Evolutionary conservation across 1,284 basidiomycete genomes (phyloP).

Genomic region (Stereum hirsutum): DNA sequence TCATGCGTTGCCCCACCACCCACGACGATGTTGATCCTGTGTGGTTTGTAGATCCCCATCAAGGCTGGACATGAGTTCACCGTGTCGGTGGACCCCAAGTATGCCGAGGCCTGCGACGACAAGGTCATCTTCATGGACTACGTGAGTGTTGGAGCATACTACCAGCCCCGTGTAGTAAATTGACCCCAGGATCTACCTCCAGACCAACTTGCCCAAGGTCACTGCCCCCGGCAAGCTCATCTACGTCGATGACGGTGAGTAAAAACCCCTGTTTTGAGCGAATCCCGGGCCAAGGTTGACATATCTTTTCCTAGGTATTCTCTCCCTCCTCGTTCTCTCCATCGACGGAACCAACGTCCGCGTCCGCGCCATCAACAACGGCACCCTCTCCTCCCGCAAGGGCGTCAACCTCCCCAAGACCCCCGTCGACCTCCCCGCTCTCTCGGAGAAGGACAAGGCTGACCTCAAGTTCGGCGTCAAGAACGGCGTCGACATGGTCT

Average conservation of each 20-base stretch:
- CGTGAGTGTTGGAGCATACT: conserved; percentile 36
- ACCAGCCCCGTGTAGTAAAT: background rate
- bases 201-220: conserved; percentile 82
- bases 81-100: conserved; percentile 80
- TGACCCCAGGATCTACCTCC: conserved; percentile 2
- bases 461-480: conserved; percentile 94
- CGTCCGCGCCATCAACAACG: conserved; percentile 92
- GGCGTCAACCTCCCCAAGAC: conserved; percentile 99
- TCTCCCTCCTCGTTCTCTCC: conserved; percentile 87
- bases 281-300: no score
- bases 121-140: conserved; percentile 90
- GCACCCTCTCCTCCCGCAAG: conserved; percentile 92
- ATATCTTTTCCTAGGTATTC: conserved; percentile 49
- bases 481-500: conserved; percentile 98
- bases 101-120: conserved; percentile 74
- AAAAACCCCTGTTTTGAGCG: no score
- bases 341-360: conserved; percentile 76
- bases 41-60: conserved; percentile 58
- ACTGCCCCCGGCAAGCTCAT: conserved; percentile 94
- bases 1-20: no score
- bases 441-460: conserved; percentile 97
- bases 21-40: no score
- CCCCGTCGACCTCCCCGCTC: conserved; percentile 93
- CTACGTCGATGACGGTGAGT: conserved; percentile 90
- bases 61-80: conserved; percentile 92